Base-by-base conservation (phyloP, 2,329 filamentous ascomycete species). In the Rhytidhysteron rufulum region DNA sequence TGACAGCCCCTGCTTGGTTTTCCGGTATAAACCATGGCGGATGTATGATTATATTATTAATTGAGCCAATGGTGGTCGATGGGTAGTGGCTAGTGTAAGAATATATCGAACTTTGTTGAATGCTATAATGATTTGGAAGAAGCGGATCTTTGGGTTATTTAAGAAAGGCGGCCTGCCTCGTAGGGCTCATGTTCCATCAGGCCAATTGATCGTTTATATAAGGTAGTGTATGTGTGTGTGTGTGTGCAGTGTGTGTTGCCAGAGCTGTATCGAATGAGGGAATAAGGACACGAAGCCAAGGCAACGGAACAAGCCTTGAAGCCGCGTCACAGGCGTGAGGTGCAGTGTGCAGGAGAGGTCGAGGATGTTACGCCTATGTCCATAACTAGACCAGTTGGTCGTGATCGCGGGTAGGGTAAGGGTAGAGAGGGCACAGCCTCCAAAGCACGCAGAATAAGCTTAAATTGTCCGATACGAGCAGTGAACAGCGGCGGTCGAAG, bases 1-100 rank as follows among this genome's bases (percentile, higher is more conserved):
- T 85, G 83, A 55, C 84, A 88, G 53, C 83, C 84, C 36, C 63
- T 57, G 44, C 59, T 65, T 27, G 66, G 66, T 47, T 67, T 68
- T 25, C 65, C 65, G 15, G 62, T 66, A 34, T 66, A 67, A 21
- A 66, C 63, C 64, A 67, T 67, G 11, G 43, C 36, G 48, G 22
- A 19, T 15, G 11, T n/a, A 29, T 37, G 35, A 19, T 17, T 37
- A 9, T 30, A 25, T 17, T 30, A 9, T 24, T n/a, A 8, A 8
- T 27, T 13, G 24, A 27, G 24, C 24, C 24, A 37, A 37, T 37
- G 5, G 13, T 11, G 15, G 9, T 16, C 15, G 9, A 15, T 17
- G 25, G 35, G 24, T 9, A 5, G 30, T 11, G 16, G n/a, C 19
- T 37, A 20, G 30, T 17, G 20, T 15, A 18, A 20, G 15, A 19